Conservation (phyloP, 2,329 filamentous ascomycete species). For the Neonectria neomacrospora region DNA sequence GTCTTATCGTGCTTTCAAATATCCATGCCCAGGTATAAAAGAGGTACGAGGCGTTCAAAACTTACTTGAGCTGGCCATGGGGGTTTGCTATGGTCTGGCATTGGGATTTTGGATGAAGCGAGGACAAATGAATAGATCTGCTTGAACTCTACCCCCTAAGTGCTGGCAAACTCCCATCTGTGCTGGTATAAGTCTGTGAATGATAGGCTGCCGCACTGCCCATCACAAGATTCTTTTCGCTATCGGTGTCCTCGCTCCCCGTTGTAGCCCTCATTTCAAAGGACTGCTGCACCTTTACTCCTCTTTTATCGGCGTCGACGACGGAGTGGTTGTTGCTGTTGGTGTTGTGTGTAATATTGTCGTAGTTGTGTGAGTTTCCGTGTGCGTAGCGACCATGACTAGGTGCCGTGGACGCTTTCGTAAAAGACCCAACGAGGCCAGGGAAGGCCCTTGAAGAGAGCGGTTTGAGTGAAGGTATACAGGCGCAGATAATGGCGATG, state of each 20-base stretch:
- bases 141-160: background rate
- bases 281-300: slow-evolving; percentile 32
- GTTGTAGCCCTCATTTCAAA: slow-evolving; percentile 32
- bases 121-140: background rate
- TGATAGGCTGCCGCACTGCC: slow-evolving; percentile 1
- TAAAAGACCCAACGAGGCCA: slow-evolving; percentile 26
- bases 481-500: slow-evolving; percentile 50
- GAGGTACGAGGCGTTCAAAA: background rate
- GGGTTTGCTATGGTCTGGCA: too few species aligned
- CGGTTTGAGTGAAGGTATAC: slow-evolving; percentile 49
- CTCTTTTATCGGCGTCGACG: background rate
- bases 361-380: slow-evolving; percentile 19
- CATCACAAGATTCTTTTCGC: slow-evolving; percentile 26
- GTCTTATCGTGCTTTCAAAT: too few species aligned
- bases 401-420: slow-evolving; percentile 19
- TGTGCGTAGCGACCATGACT: slow-evolving; percentile 10
- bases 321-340: background rate
- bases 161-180: background rate
- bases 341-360: slow-evolving; percentile 17
- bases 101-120: too few species aligned
- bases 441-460: slow-evolving; percentile 44
- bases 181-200: background rate
- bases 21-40: too few species aligned
- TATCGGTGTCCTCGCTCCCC: slow-evolving; percentile 18
- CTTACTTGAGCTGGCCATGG: too few species aligned